phyloP scores from a whole-genome alignment of 2,329 filamentous ascomycete genomes.

The Fusarium setosum region DNA sequence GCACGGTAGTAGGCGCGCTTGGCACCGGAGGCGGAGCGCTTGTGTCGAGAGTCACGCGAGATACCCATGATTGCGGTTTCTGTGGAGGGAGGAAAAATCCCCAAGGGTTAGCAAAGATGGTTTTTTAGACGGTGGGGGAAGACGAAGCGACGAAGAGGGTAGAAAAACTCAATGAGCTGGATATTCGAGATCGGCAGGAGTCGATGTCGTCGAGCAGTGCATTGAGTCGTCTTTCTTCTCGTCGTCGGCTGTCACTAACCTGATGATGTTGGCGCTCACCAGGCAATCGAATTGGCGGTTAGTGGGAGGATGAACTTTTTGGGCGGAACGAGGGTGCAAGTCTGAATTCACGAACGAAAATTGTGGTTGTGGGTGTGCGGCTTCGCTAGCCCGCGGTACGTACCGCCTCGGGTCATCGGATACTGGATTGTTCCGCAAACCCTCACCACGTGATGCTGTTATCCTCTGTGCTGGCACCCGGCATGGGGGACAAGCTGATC shows the following conservation, averaged over 20 bases:
- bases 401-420: constrained; percentile 46
- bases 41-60: constrained; percentile 99
- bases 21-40: constrained; percentile 98
- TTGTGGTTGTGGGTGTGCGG: constrained; percentile 55
- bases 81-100: constrained; percentile 50
- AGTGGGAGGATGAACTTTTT: constrained; percentile 54
- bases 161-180: constrained; percentile 38
- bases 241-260: constrained; percentile 52
- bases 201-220: constrained; percentile 38
- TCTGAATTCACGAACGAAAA: constrained; percentile 49
- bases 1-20: constrained; percentile 94
- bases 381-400: constrained; percentile 50
- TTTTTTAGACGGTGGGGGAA: constrained; percentile 4
- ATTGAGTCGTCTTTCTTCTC: constrained; percentile 35
- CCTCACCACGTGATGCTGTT: constrained; percentile 34
- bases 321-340: constrained; percentile 44
- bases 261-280: constrained; percentile 61
- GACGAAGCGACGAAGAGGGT: constrained; percentile 5
- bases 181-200: constrained; percentile 35
- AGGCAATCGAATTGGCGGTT: constrained; percentile 60
- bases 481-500: not conserved
- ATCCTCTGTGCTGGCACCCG: not conserved
- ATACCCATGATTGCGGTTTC: constrained; percentile 96
- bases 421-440: constrained; percentile 38
- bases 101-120: constrained; percentile 35